A percentile compares a stretch with the other conserved stretches of the same genome.
Conservation (phyloP, 2,329 filamentous ascomycete species). For the Microdochium trichocladiopsis region DNA sequence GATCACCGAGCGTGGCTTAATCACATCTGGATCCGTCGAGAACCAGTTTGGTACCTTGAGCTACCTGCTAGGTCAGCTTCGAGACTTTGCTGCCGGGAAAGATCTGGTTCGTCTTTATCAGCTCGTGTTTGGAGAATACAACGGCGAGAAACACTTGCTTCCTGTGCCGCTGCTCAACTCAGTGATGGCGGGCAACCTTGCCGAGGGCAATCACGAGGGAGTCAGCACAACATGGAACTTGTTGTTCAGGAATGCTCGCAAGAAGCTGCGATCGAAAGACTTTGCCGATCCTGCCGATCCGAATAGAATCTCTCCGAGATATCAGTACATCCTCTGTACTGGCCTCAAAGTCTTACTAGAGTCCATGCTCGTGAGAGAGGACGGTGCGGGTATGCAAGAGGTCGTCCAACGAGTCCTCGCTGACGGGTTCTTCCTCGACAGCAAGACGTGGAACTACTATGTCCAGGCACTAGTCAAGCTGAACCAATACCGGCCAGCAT, state of each 20-base stretch:
- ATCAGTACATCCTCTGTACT: conserved; percentile 46
- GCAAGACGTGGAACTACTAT: conserved; percentile 74
- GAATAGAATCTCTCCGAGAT: conserved; percentile 32
- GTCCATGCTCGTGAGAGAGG: conserved; percentile 29
- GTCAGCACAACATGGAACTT: conserved; percentile 63
- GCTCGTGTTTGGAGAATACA: conserved; percentile 26
- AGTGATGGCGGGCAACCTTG: conserved; percentile 61
- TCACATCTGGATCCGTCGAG: conserved; percentile 12
- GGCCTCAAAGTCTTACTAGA: conserved; percentile 42
- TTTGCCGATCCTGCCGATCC: neutral
- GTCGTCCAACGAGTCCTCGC: conserved; percentile 48
- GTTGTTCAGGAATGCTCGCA: conserved; percentile 44
- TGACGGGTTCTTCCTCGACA: conserved; percentile 68
- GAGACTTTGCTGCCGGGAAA: conserved; percentile 45
- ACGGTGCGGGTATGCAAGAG: conserved; percentile 38
- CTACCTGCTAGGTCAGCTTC: conserved; percentile 32
- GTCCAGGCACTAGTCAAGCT: conserved; percentile 60
- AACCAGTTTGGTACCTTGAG: conserved; percentile 32
- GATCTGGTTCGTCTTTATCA: conserved; percentile 50
- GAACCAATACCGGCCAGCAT: conserved; percentile 58
- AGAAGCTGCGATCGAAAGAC: conserved; percentile 28
- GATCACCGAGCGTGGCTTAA: conserved; percentile 12
- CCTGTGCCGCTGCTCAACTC: conserved; percentile 52
- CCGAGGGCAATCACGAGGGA: conserved; percentile 47
- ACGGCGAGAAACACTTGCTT: conserved; percentile 24